A percentile compares a stretch with the other conserved stretches of the same genome.
Conservation (phyloP, 2,329 filamentous ascomycete genomes). For the Monosporascus sp. region DNA sequence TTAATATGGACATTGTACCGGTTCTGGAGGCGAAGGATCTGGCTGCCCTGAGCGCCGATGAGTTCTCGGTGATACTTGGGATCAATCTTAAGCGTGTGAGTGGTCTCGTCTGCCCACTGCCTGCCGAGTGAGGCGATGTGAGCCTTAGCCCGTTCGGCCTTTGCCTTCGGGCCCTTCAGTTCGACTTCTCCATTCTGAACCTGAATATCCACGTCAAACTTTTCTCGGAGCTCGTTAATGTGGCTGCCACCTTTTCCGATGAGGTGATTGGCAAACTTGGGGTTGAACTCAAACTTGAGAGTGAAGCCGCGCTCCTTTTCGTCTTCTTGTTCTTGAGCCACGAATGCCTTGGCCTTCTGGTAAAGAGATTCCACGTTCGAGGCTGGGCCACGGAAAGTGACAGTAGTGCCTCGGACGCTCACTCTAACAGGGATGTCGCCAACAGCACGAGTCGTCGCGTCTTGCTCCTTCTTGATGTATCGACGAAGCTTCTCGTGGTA, state of each 20-base stretch:
- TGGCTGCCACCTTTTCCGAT: conserved; percentile 65
- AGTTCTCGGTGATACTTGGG: conserved; percentile 91
- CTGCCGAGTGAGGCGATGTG: conserved; percentile 77
- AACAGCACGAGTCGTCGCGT: conserved; percentile 40
- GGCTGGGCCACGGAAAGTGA: conserved; percentile 73
- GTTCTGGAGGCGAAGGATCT: conserved; percentile 88
- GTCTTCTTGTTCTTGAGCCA: conserved; percentile 84
- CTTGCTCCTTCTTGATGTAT: conserved; percentile 63
- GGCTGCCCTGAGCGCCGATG: conserved; percentile 80
- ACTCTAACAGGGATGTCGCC: conserved; percentile 59
- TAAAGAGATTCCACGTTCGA: conserved; percentile 67
- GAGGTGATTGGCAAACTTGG: conserved; percentile 86
- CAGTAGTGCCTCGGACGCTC: conserved; percentile 51
- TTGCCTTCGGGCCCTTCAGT: conserved; percentile 91
- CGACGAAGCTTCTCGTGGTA: conserved; percentile 59
- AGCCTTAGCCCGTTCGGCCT: conserved; percentile 79
- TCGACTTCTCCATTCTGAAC: conserved; percentile 92
- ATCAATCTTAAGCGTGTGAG: conserved; percentile 81
- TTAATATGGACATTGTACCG: conserved; percentile 93
- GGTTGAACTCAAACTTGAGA: conserved; percentile 84
- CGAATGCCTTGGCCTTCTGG: conserved; percentile 69
- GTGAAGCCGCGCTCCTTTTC: conserved; percentile 91
- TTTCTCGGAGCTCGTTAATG: conserved; percentile 61
- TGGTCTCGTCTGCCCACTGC: conserved; percentile 86
- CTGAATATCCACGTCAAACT: conserved; percentile 72